These are phyloP conservation scores for Fusarium coffeatum DNA, from an alignment of 2,329 filamentous ascomycete species.

Conservation along the genomic window DNA sequence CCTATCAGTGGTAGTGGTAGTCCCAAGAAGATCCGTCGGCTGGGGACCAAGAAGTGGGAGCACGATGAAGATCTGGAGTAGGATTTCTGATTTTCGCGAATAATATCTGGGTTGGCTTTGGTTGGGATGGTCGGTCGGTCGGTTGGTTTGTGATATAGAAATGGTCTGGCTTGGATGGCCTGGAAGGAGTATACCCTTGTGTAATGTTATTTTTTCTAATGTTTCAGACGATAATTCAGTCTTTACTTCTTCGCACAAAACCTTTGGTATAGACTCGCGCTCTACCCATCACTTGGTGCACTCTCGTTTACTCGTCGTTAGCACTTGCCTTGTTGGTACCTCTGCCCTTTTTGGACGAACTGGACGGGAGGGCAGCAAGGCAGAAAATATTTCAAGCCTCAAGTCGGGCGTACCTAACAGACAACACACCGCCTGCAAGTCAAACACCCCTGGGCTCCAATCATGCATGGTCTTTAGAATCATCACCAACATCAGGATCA, in stretches of 20 bases:
- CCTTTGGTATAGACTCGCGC: too few species aligned
- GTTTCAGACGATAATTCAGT: constrained; percentile 3
- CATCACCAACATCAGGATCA: accelerated
- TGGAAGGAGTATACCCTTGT: constrained; percentile 43
- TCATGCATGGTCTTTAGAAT: accelerated
- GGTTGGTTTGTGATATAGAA: constrained; percentile 1
- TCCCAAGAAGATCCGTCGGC: constrained; percentile 66
- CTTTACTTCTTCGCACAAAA: not conserved
- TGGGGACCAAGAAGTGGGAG: constrained; percentile 63
- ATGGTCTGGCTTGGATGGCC: not conserved
- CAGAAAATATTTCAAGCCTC: not conserved
- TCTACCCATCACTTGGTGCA: too few species aligned
- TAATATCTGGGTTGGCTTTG: constrained; percentile 30
- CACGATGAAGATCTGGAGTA: constrained; percentile 52
- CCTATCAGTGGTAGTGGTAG: constrained; percentile 57
- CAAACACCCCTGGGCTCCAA: not conserved
- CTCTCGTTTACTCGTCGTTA: not conserved
- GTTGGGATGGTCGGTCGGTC: constrained; percentile 18
- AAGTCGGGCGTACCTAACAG: too few species aligned
- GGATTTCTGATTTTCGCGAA: constrained; percentile 9
- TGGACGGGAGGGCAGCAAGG: not conserved
- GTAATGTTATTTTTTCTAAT: constrained; percentile 38
- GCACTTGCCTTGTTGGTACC: too few species aligned
- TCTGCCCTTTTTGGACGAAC: not conserved
- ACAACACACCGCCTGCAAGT: not conserved